Conservation (phyloP, 306 rosid species). For the Phaseolus lunatus region DNA sequence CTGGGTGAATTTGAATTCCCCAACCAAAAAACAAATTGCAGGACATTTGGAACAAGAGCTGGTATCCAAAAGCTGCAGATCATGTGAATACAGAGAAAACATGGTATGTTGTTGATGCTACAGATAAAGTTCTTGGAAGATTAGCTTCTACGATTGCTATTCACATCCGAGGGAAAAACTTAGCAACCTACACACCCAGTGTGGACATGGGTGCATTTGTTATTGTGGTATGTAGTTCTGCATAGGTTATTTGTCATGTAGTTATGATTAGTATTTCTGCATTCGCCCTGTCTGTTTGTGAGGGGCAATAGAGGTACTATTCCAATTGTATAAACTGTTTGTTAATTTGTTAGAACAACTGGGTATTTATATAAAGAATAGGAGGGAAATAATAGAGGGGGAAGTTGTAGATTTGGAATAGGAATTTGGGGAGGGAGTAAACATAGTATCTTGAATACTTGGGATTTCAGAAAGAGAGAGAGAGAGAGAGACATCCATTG, state of each 20-base stretch:
- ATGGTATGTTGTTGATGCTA: constrained; percentile 94
- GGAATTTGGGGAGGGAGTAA: neutral
- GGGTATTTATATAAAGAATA: neutral
- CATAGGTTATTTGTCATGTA: constrained; percentile 1
- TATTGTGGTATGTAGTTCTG: constrained; percentile 78
- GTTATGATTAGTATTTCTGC: neutral
- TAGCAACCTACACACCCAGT: constrained; percentile 86
- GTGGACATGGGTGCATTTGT: constrained; percentile 99
- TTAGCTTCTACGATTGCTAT: constrained; percentile 91
- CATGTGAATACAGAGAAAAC: constrained; percentile 86
- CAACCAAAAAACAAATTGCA: constrained; percentile 37
- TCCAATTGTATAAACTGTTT: neutral
- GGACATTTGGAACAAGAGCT: constrained; percentile 95
- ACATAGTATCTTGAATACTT: neutral
- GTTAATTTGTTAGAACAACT: neutral
- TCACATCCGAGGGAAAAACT: constrained; percentile 83
- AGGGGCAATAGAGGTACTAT: constrained; percentile 19
- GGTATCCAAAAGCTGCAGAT: constrained; percentile 97
- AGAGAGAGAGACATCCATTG: neutral
- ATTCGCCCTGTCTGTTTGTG: constrained; percentile 17
- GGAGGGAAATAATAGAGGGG: neutral
- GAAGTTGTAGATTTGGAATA: neutral
- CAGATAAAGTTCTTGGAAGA: constrained; percentile 89
- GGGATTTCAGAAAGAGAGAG: neutral
- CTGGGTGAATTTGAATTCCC: neutral